Conservation (phyloP, 805 yeast species). For the Saccharomycopsis microspora region DNA sequence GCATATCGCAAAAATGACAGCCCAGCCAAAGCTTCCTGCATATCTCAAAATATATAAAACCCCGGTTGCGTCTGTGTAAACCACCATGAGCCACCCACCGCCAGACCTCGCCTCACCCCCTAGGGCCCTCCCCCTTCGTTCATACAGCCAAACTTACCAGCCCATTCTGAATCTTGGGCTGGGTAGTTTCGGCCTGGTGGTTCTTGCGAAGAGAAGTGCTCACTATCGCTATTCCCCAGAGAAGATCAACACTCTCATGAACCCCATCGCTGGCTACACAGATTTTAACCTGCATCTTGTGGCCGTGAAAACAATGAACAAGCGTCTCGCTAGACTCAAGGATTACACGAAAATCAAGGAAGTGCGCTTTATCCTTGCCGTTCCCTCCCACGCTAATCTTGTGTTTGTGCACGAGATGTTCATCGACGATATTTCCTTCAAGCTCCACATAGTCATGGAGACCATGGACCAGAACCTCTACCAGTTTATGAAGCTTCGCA, state of each 20-base stretch:
- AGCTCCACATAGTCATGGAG: constrained; percentile 81
- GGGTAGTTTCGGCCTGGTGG: constrained; percentile 69
- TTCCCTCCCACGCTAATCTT: constrained; percentile 61
- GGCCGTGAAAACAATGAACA: constrained; percentile 76
- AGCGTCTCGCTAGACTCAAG: constrained; percentile 37
- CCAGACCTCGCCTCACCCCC: constrained; percentile 31
- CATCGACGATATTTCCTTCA: constrained; percentile 46
- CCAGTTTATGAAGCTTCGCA: constrained; percentile 61
- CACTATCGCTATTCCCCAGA: constrained; percentile 21
- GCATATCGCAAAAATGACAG: too few relatives aligned
- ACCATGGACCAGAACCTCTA: constrained; percentile 72
- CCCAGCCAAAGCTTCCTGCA: too few relatives aligned
- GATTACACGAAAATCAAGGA: constrained; percentile 55
- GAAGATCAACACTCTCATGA: constrained; percentile 34
- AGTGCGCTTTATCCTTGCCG: constrained; percentile 49
- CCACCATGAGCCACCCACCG: constrained; percentile 20
- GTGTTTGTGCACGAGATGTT: constrained; percentile 73
- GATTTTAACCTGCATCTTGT: constrained; percentile 21
- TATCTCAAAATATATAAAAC: too few relatives aligned
- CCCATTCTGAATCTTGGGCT: constrained; percentile 47
- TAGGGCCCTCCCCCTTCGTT: constrained; percentile 30
- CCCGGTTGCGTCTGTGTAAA: too few relatives aligned
- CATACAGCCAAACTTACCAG: constrained; percentile 34
- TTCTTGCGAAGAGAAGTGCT: constrained; percentile 36
- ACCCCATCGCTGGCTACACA: constrained; percentile 18